Percentiles rank a stretch among this genome's conserved stretches.
Conservation (phyloP, 2,329 filamentous ascomycete genomes). For the Diaporthe vaccinii region DNA sequence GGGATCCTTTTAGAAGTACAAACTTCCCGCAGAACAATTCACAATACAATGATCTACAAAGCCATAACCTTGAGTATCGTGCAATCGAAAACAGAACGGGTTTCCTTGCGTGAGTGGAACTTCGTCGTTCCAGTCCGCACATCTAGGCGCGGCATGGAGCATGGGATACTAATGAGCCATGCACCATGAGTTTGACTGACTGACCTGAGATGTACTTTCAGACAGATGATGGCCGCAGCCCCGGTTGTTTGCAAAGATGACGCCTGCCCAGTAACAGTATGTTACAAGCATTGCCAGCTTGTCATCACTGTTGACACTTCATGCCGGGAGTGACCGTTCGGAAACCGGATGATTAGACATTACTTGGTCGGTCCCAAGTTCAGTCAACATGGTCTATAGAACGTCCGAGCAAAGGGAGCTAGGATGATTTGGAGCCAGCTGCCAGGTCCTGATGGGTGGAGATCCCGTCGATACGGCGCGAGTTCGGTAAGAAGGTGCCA, state of each 20-base stretch:
- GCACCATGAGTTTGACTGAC: neutral
- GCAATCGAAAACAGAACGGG: neutral
- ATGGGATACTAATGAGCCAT: neutral
- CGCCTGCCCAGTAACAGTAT: neutral
- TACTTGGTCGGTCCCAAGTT: constrained; percentile 8
- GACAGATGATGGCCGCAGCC: neutral
- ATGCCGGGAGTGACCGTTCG: constrained; percentile 3
- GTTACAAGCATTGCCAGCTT: neutral
- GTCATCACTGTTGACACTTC: neutral
- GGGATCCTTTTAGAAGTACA: neutral
- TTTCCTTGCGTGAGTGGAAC: neutral
- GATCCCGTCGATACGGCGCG: neutral
- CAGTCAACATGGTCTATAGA: neutral
- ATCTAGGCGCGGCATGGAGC: neutral
- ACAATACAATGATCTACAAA: neutral
- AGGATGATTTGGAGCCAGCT: neutral
- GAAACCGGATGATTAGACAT: constrained; percentile 7
- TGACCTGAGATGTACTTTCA: neutral
- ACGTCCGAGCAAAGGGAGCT: constrained; percentile 2
- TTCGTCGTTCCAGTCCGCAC: neutral
- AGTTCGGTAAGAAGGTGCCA: neutral
- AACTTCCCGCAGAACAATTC: neutral
- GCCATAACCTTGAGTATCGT: neutral
- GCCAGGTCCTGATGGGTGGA: constrained; percentile 1
- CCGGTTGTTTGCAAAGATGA: neutral